phyloP scores from a whole-genome alignment of 1,139 yeast genomes.

The Yamadazyma siamensis region DNA sequence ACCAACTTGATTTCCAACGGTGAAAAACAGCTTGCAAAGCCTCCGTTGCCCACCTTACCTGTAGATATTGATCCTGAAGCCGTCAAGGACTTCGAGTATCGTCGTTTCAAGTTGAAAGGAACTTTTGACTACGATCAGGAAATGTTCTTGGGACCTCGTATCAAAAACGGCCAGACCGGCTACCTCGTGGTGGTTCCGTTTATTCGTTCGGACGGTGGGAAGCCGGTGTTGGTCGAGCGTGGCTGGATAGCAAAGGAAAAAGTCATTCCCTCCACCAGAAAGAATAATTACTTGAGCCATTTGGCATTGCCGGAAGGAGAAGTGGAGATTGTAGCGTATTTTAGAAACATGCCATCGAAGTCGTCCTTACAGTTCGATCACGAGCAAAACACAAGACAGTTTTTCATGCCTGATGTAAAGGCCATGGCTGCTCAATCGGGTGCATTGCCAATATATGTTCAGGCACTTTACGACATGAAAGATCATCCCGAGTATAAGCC shows the following conservation, averaged over 20 bases:
- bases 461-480: conserved; percentile 63
- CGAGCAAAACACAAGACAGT: conserved; percentile 55
- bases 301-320: conserved; percentile 73
- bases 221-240: conserved; percentile 73
- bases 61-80: conserved; percentile 52
- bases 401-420: conserved; percentile 73
- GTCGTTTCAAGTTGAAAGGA: conserved; percentile 73
- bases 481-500: conserved; percentile 56
- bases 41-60: conserved; percentile 69
- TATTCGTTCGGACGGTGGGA: conserved; percentile 68
- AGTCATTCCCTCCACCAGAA: conserved; percentile 61
- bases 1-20: conserved; percentile 76
- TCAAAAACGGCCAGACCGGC: conserved; percentile 73
- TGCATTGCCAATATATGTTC: conserved; percentile 72
- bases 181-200: conserved; percentile 82
- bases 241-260: conserved; percentile 88
- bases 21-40: conserved; percentile 74
- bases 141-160: conserved; percentile 88
- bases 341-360: conserved; percentile 67
- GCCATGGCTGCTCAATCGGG: conserved; percentile 74
- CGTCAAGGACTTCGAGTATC: conserved; percentile 70
- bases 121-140: conserved; percentile 81
- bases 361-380: conserved; percentile 78
- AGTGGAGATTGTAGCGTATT: conserved; percentile 68
- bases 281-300: conserved; percentile 48